Evolutionary conservation across 2,329 filamentous ascomycete species (phyloP).

Genomic region (Penicillium sp.): DNA sequence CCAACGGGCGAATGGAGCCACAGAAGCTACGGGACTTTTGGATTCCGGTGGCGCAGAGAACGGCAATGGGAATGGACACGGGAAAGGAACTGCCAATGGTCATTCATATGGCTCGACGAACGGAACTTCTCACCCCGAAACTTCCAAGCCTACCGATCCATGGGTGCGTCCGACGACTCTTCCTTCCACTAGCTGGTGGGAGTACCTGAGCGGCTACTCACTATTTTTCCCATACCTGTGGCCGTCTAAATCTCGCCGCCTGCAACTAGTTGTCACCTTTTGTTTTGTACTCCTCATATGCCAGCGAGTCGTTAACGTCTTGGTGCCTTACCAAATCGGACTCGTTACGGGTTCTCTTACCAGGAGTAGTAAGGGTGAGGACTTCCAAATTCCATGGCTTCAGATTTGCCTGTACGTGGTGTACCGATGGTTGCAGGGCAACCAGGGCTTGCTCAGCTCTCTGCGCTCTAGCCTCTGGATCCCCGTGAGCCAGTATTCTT

Average conservation of each 20-base stretch:
- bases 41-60: constrained; percentile 44
- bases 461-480: constrained; percentile 86
- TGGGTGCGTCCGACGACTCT: constrained; percentile 88
- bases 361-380: constrained; percentile 49
- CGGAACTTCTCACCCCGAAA: constrained; percentile 36
- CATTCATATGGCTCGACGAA: constrained; percentile 52
- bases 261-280: constrained; percentile 75
- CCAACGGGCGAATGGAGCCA: constrained; percentile 35
- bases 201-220: constrained; percentile 88
- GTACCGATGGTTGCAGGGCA: constrained; percentile 80
- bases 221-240: constrained; percentile 96
- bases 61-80: constrained; percentile 46
- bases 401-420: constrained; percentile 73
- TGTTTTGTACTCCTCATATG: constrained; percentile 78
- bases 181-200: constrained; percentile 89
- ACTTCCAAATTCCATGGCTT: constrained; percentile 64
- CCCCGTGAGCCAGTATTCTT: constrained; percentile 94
- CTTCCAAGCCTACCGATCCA: constrained; percentile 57
- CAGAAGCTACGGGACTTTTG: constrained; percentile 45
- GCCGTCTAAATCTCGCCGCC: constrained; percentile 73
- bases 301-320: constrained; percentile 79
- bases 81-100: constrained; percentile 47
- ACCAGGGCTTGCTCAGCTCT: constrained; percentile 81
- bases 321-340: constrained; percentile 80
- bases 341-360: constrained; percentile 73